Evolutionary conservation across 2,329 filamentous ascomycete species (phyloP), one percentile per base, ranked within the genome.

Genomic region (Apiospora koreana): DNA sequence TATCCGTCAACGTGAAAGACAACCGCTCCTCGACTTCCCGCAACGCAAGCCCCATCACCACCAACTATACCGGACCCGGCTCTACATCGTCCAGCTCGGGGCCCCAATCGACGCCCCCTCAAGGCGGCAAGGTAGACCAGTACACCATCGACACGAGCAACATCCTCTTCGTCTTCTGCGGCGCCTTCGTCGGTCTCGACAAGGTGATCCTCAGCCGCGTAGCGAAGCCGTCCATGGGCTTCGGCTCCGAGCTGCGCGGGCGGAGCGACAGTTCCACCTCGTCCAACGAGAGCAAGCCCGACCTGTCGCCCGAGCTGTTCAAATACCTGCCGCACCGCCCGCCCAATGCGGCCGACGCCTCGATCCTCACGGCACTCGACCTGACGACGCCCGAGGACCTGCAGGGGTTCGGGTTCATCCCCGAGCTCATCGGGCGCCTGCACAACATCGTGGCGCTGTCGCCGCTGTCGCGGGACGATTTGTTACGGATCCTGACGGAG

Each of bases 161-260:
- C 76, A 98, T 99, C 71, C 88, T 99, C 38, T 99, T 99, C 82
- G 94, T 99, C 54, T 97, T 96, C 80, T 97, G 95, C 16, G 96
- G 96, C 23, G 96, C 96, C 23, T 99, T 99, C 79, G 93, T 97
- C 45, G 95, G 95, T 2, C 86, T 98, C 1, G 94, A 98, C 77
- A 97, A 97, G 79, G 88, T 92, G 43, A 89, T 99, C 66, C 86
- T 97, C 71, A 92, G 94, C 71, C 91, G 96, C n/a, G 92, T 98
- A 62, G 92, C 94, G 16, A 94, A 93, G 77, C 88, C 89, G 0
- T 93, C 93, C 3, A 95, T 99, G 75, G 96, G 96, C 0, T 99
- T 99, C 76, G 95, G 95, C 6, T 94, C 95, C 4, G 91, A 92
- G 28, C 88, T 98, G 23, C 90, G 93, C 18, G 83, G 83, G n/a